Evolutionary conservation across 768 basidiomycete species (phyloP).

Genomic region (Agrocybe pediades): DNA sequence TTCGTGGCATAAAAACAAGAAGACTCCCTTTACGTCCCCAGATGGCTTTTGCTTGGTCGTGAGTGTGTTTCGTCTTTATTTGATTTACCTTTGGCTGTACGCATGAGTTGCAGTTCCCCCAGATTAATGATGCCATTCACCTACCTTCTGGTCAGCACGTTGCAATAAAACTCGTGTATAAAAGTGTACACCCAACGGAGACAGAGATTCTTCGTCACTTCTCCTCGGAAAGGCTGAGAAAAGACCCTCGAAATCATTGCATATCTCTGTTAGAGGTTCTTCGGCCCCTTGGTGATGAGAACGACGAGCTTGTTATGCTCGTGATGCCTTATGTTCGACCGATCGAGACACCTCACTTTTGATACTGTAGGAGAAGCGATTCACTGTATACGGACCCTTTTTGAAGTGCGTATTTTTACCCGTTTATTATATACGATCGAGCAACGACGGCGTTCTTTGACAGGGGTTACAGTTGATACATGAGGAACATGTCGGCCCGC

Average conservation of each 20-base stretch:
- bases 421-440: neutral
- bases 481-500: conserved; percentile 15
- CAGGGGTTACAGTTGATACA: conserved; percentile 16
- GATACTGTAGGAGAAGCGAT: conserved; percentile 19
- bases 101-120: neutral
- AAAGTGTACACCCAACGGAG: neutral
- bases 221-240: neutral
- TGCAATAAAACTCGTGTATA: conserved; percentile 12
- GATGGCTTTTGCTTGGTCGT: too few relatives aligned
- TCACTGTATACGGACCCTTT: conserved; percentile 19
- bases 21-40: too few relatives aligned
- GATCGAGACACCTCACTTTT: conserved; percentile 28
- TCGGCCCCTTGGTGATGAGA: neutral
- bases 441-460: neutral
- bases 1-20: conserved; percentile 27
- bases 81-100: too few relatives aligned
- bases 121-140: conserved; percentile 16
- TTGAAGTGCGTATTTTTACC: conserved; percentile 5
- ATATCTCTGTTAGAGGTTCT: conserved; percentile 10
- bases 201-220: conserved; percentile 8
- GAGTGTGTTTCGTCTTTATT: too few relatives aligned
- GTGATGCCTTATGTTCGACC: conserved; percentile 34
- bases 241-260: conserved; percentile 14
- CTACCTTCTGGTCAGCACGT: conserved; percentile 4
- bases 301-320: conserved; percentile 21